These are phyloP conservation scores for Sungouiella blattae DNA, from an alignment of 805 yeast species.

Conservation along the genomic window DNA sequence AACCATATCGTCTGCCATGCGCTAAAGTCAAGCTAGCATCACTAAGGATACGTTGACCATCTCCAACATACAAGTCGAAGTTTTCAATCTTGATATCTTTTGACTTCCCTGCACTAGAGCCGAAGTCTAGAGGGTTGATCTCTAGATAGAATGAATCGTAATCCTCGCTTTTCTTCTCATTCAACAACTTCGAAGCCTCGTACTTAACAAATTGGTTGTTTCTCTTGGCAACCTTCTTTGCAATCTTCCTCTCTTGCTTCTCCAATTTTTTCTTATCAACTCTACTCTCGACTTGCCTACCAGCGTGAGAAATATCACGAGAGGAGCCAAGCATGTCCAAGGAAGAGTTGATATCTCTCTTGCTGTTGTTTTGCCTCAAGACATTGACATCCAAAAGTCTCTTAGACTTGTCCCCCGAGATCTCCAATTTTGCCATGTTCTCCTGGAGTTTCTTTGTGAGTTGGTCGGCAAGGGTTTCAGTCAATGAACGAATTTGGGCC, in stretches of 20 bases:
- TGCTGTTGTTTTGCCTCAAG: constrained; percentile 50
- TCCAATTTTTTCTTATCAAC: constrained; percentile 96
- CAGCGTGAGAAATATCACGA: constrained; percentile 85
- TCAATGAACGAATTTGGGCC: constrained; percentile 50
- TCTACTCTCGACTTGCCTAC: constrained; percentile 86
- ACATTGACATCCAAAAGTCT: constrained; percentile 78
- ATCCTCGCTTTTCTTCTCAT: constrained; percentile 61
- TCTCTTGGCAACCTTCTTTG: constrained; percentile 92
- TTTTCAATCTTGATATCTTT: constrained; percentile 92
- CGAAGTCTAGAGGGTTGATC: constrained; percentile 91
- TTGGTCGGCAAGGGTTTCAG: constrained; percentile 43
- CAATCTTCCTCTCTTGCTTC: constrained; percentile 95
- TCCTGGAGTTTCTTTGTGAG: constrained; percentile 54
- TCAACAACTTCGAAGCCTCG: constrained; percentile 89
- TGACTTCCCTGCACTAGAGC: constrained; percentile 83
- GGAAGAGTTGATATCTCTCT: constrained; percentile 71
- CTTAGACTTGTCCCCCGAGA: constrained; percentile 85
- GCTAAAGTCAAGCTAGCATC: constrained; percentile 85
- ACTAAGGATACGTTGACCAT: constrained; percentile 86
- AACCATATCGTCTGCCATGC: constrained; percentile 92
- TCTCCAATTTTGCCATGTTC: constrained; percentile 67
- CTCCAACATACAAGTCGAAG: constrained; percentile 93
- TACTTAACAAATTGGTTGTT: constrained; percentile 79
- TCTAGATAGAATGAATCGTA: constrained; percentile 94
- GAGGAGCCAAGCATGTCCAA: constrained; percentile 75